Base-by-base conservation (phyloP, 1,284 basidiomycete genomes). In the Tranzscheliella williamsii region DNA sequence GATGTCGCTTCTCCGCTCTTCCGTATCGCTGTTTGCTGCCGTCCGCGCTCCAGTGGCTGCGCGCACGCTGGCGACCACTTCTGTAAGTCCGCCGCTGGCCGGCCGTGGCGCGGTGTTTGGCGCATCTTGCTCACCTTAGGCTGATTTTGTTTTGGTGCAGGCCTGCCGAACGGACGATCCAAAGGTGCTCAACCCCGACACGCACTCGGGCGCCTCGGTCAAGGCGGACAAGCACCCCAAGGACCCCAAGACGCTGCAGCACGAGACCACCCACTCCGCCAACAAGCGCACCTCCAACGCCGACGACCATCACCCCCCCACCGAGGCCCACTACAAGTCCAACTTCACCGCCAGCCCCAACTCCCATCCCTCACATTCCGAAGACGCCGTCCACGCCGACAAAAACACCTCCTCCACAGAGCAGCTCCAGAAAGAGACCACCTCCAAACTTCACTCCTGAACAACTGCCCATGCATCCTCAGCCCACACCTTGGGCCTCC, bases 351-450 rank as follows among this genome's bases (percentile, higher is more conserved):
- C 43, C 7, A 37, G 31, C 18, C 35, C 45, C n/a, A 45, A 51
- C 21, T 22, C 45, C n/a, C 24, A 20, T 2, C 46, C 62, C 15
- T 66, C 66, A 8, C 24, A 56, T 30, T 68, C 66, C 0, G 68
- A 71, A 38, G 68, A 57, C 21, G 50, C 66, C 5, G 55, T 69
- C 16, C 56, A 67, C 41, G 66, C 44, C 29, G 62, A 66, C 20
- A 71, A 69, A 37, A 53, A 66, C 42, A 12, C 12, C 33, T 58
- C 62, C 26, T 32, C 38, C 12, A 61, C 65, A 4, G 42, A 63
- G 17, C 42, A 71, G 48, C 44, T 71, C 18, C 58, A 62, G 27
- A 62, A 68, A 45, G 57, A 71, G 16, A 67, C 63, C 20, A 26
- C 48, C 20, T 12, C 38, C 4, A 64, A 63, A 34, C 24, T 46